A percentile compares a stretch with the other conserved stretches of the same genome.
These are phyloP conservation scores for Ceratocystis alfenasii DNA, from an alignment of 2,329 filamentous ascomycete genomes.

Conservation along the genomic window DNA sequence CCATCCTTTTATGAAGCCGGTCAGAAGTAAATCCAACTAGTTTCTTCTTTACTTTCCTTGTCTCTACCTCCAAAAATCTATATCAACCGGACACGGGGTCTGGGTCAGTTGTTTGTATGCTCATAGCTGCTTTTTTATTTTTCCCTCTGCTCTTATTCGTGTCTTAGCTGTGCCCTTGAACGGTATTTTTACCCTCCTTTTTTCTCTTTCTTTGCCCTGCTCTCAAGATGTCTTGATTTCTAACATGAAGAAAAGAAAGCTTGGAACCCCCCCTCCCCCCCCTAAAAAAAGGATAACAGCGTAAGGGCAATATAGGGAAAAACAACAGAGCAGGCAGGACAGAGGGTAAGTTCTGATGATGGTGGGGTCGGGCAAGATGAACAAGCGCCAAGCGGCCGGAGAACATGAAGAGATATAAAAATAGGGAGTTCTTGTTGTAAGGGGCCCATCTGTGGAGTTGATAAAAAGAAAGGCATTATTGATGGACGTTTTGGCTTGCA, in stretches of 20 bases:
- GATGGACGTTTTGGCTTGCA: not conserved
- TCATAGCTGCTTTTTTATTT: not conserved
- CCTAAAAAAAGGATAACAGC: not conserved
- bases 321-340: not conserved
- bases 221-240: not conserved
- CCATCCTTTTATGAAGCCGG: not conserved
- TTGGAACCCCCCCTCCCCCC: not conserved
- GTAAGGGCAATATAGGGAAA: not conserved
- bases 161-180: slow-evolving; percentile 2
- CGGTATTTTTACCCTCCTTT: slow-evolving; percentile 3
- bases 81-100: not conserved
- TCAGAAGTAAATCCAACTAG: not conserved
- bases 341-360: not conserved
- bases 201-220: not conserved
- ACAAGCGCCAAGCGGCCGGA: not conserved
- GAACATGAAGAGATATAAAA: not conserved
- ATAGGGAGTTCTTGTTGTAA: not conserved
- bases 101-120: slow-evolving; percentile 5
- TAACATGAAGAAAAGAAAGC: not conserved
- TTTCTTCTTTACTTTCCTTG: not conserved
- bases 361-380: not conserved
- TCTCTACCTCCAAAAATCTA: not conserved
- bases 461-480: not conserved
- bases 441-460: not conserved
- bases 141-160: not conserved